These are phyloP conservation scores for Fusarium sarcochroum DNA, from an alignment of 2,329 filamentous ascomycete genomes.

Conservation along the genomic window DNA sequence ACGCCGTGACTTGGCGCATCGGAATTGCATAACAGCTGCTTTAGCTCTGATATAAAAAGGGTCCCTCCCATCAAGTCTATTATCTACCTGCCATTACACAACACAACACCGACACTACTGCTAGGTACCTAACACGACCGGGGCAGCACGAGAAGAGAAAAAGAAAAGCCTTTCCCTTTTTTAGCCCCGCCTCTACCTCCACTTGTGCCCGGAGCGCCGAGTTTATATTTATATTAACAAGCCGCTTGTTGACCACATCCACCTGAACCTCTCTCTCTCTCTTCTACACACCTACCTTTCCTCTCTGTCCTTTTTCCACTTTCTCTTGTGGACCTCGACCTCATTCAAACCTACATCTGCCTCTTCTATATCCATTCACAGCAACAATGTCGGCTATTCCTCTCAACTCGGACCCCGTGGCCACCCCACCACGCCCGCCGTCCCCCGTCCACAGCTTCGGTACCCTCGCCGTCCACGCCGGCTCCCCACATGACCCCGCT, in stretches of 20 bases:
- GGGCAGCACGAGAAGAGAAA: conserved; percentile 11
- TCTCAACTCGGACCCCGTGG: conserved; percentile 66
- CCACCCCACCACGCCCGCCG: conserved; percentile 79
- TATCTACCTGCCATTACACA: conserved; percentile 10
- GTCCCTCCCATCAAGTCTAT: conserved; percentile 16
- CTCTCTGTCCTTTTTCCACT: neutral
- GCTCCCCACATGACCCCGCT: conserved; percentile 87
- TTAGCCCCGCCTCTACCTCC: conserved; percentile 36
- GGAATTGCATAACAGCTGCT: conserved; percentile 32
- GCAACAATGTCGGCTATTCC: conserved; percentile 44
- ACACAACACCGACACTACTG: conserved; percentile 5
- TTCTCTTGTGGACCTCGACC: neutral
- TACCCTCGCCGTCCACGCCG: conserved; percentile 94
- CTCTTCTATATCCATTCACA: conserved; percentile 1
- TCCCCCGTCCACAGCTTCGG: conserved; percentile 87
- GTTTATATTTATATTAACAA: conserved; percentile 38
- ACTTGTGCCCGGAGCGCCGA: conserved; percentile 26
- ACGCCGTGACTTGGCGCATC: conserved; percentile 29
- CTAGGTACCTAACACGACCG: neutral
- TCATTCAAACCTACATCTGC: conserved; percentile 2
- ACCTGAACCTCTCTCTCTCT: conserved; percentile 2
- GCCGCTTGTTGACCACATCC: conserved; percentile 19
- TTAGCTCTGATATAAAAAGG: conserved; percentile 45
- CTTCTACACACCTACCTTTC: conserved; percentile 2
- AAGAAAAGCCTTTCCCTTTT: conserved; percentile 30